Evolutionary conservation across 2,329 filamentous ascomycete species (phyloP).

Genomic region (Botrytis medusae): DNA sequence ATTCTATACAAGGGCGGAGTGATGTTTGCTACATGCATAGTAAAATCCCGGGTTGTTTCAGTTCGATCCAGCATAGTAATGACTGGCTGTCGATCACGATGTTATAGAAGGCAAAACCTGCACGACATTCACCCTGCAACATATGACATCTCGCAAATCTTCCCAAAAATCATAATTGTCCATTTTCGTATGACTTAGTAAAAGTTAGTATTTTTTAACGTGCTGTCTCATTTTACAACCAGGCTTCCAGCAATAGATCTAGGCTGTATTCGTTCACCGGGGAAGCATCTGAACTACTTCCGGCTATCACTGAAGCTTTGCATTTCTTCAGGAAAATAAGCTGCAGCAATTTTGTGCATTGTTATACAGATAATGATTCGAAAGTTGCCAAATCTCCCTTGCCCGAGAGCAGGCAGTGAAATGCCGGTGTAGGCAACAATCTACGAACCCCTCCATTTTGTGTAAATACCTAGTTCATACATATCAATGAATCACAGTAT

Average conservation of each 20-base stretch:
- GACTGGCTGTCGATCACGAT: not conserved
- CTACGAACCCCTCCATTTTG: not conserved
- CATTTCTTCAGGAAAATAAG: not conserved
- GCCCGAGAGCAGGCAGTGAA: not conserved
- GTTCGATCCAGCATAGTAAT: not conserved
- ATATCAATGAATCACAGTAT: not conserved
- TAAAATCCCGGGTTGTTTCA: not conserved
- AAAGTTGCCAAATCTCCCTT: not conserved
- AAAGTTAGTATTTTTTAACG: not conserved
- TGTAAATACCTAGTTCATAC: not conserved
- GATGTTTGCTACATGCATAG: not conserved
- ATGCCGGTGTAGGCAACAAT: not conserved
- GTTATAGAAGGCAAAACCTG: not conserved
- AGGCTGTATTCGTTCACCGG: not conserved
- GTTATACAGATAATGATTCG: not conserved
- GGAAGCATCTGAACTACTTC: not conserved
- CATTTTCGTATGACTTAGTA: not conserved
- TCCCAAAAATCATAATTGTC: not conserved
- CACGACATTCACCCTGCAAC: not conserved
- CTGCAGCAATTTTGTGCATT: not conserved
- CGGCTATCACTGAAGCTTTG: not conserved
- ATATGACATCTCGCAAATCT: not conserved
- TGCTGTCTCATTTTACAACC: conserved; percentile 2
- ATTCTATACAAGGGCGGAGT: not conserved
- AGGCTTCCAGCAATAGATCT: not conserved